phyloP scores from a whole-genome alignment of 805 yeast species.

The Starmerella asiatica region DNA sequence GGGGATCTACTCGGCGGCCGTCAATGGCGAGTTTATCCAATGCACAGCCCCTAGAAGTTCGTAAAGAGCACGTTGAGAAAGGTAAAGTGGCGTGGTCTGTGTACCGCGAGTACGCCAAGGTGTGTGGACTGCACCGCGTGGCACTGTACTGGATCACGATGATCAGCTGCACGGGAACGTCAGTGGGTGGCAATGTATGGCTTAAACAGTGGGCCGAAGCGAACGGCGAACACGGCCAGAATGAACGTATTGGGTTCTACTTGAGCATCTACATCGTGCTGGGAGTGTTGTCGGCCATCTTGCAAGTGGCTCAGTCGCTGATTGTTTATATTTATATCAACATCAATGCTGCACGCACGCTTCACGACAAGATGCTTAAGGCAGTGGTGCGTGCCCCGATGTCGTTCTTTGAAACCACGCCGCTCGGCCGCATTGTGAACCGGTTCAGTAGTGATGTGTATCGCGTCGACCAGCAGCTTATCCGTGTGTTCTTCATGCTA shows the following conservation, averaged over 20 bases:
- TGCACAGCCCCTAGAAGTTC: slow-evolving; percentile 22
- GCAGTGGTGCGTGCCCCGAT: slow-evolving; percentile 77
- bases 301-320: slow-evolving; percentile 51
- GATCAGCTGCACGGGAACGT: slow-evolving; percentile 43
- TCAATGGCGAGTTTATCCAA: slow-evolving; percentile 43
- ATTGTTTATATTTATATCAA: slow-evolving; percentile 32
- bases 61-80: slow-evolving; percentile 71
- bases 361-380: slow-evolving; percentile 60
- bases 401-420: slow-evolving; percentile 90
- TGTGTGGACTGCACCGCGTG: slow-evolving; percentile 66
- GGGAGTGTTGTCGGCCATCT: slow-evolving; percentile 53
- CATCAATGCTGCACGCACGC: slow-evolving; percentile 59
- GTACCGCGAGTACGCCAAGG: slow-evolving; percentile 69
- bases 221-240: slow-evolving; percentile 52
- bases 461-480: slow-evolving; percentile 64
- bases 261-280: slow-evolving; percentile 61
- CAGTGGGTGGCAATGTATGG: slow-evolving; percentile 75
- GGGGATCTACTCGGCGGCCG: slow-evolving; percentile 38
- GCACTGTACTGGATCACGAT: slow-evolving; percentile 41
- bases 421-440: slow-evolving; percentile 81
- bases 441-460: slow-evolving; percentile 83
- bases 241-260: slow-evolving; percentile 61
- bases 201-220: slow-evolving; percentile 94
- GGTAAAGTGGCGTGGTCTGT: slow-evolving; percentile 88
- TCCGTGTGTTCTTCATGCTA: slow-evolving; percentile 28